Evolutionary conservation across 1,139 yeast species (phyloP), one percentile per base, ranked within the genome.

Genomic region (Keqinozyma sinolaborantium): DNA sequence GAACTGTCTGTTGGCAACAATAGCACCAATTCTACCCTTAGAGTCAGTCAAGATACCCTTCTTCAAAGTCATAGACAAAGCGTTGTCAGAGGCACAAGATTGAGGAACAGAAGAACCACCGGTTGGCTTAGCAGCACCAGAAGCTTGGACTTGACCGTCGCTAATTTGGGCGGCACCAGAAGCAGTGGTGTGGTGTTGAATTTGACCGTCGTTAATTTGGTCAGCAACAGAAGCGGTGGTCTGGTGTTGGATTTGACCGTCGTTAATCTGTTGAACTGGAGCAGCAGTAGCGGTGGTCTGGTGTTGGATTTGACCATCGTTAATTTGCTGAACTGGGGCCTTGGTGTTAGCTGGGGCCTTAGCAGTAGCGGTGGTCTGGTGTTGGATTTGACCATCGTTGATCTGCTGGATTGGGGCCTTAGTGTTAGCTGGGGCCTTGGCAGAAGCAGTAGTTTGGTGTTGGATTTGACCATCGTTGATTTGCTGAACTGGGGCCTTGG

Each of bases 1-100:
- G 82, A 83, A 82, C 70, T 83, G 92, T 69, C 83, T 77, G 80
- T 82, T 82, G 41, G 90, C 83, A 50, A 83, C 92, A 60, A 83
- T 82, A 38, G 88, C 77, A 54, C 92, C 92, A 45, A 83, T 65
- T 77, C 92, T 79, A 39, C 86, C 86, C 37, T 63, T 46, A 33
- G 73, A 54, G 53, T 83, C 92, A 27, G 69, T 73, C 58, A 83
- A 70, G 40, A 78, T 51, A 47, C 77, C 64, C 30, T 54, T 70
- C 30, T 66, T 56, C 52, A 83, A 73, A 23, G 65, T 61, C 72
- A 83, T 64, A 32, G 78, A 53, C 52, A 82, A 70, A 33, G 84
- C 67, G 48, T 70, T 67, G 29, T 55, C 54, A 39, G 72, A 56
- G 37, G 58, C 53, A 59, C 90, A 81, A 24, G 86, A 64, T 47